Conservation (phyloP, 2,329 filamentous ascomycete genomes). For the Cladosporium sp. region DNA sequence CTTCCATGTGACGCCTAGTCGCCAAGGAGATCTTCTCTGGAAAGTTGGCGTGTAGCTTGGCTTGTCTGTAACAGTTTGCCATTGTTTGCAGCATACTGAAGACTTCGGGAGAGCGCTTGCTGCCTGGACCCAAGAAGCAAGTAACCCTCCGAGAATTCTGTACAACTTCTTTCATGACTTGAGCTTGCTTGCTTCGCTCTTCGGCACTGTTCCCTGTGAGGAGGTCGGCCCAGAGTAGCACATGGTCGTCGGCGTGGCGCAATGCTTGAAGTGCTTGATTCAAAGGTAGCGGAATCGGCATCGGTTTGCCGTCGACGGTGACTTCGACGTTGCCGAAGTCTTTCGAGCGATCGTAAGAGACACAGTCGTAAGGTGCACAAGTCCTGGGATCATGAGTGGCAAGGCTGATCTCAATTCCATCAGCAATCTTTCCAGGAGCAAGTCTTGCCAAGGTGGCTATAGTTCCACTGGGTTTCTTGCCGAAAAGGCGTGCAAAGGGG, state of each 20-base stretch:
- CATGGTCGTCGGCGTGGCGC: not conserved
- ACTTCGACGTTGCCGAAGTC: not conserved
- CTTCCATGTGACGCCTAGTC: constrained; percentile 4
- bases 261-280: constrained; percentile 3
- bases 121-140: not conserved
- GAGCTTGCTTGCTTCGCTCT: constrained; percentile 10
- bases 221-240: constrained; percentile 8
- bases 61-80: constrained; percentile 9
- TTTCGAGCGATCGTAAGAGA: constrained; percentile 13
- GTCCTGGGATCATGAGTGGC: not conserved
- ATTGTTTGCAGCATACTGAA: constrained; percentile 6
- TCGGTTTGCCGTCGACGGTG: constrained; percentile 8
- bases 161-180: constrained; percentile 4
- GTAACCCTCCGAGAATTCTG: not conserved
- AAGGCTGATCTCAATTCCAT: not conserved
- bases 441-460: constrained; percentile 2
- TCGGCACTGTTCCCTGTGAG: constrained; percentile 4
- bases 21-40: not conserved
- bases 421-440: not conserved
- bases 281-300: constrained; percentile 1
- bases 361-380: constrained; percentile 4
- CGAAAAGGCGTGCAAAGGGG: constrained; percentile 13
- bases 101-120: not conserved
- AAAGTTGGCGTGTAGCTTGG: not conserved
- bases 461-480: not conserved